These are phyloP conservation scores for Lactarius deliciosus DNA, from an alignment of 768 basidiomycete species.

Conservation along the genomic window DNA sequence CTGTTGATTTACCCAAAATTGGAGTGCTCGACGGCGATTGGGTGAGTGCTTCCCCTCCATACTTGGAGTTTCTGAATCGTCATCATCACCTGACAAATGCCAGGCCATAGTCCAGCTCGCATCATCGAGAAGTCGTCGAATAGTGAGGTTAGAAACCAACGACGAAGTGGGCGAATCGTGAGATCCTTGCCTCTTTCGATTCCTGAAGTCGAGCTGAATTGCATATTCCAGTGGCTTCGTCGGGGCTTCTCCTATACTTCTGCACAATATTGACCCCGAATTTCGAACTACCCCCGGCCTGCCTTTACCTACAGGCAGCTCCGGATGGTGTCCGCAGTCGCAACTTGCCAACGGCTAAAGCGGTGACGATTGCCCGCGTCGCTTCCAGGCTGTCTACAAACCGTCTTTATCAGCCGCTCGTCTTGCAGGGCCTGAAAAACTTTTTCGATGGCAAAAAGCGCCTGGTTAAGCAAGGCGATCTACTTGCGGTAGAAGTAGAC, in stretches of 20 bases:
- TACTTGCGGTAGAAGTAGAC: conserved; percentile 65
- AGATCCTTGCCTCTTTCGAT: conserved; percentile 26
- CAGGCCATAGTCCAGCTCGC: conserved; percentile 49
- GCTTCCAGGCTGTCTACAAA: conserved; percentile 70
- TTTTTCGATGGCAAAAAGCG: conserved; percentile 58
- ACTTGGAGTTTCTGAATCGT: neutral
- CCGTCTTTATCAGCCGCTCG: conserved; percentile 59
- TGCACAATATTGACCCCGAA: conserved; percentile 50
- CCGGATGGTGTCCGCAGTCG: conserved; percentile 62
- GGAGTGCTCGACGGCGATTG: conserved; percentile 76
- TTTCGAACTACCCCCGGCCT: conserved; percentile 34
- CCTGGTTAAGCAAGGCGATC: conserved; percentile 70
- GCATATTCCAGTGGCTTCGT: conserved; percentile 40
- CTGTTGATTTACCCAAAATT: conserved; percentile 60
- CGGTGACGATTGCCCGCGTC: conserved; percentile 76
- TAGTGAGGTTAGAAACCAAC: conserved; percentile 57
- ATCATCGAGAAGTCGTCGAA: conserved; percentile 39
- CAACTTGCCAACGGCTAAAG: conserved; percentile 63
- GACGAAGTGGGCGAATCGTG: conserved; percentile 45
- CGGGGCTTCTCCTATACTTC: conserved; percentile 49
- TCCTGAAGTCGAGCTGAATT: neutral
- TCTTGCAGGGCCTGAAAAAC: conserved; percentile 57
- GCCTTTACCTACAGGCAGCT: conserved; percentile 44
- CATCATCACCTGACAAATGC: conserved; percentile 14
- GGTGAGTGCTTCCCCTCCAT: conserved; percentile 46